Conservation (phyloP, 352 stramenopile species). For the Bremia lactucae region DNA sequence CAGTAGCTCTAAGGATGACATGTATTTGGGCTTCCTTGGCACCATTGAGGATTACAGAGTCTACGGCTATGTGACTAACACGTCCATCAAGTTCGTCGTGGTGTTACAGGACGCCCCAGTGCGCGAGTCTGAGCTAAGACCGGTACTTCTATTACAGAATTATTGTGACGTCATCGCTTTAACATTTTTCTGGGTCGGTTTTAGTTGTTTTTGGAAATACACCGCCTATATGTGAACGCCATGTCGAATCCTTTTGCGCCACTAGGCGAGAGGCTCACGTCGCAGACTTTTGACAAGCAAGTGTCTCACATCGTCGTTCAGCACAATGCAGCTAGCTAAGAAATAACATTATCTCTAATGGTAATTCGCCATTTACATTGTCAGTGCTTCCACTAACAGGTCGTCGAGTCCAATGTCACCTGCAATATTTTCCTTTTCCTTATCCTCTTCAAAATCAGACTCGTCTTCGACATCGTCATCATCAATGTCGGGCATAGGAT, state of each 20-base stretch:
- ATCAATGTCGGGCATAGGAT: constrained; percentile 94
- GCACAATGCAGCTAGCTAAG: constrained; percentile 40
- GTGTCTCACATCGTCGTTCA: constrained; percentile 66
- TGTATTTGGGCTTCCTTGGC: constrained; percentile 78
- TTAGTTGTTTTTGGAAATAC: constrained; percentile 74
- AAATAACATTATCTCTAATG: constrained; percentile 2
- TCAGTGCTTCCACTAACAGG: constrained; percentile 49
- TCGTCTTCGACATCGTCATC: constrained; percentile 77
- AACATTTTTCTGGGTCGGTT: constrained; percentile 1
- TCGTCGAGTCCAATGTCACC: no score
- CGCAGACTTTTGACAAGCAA: constrained; percentile 68
- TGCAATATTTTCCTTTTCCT: constrained; percentile 31
- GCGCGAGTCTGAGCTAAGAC: constrained; percentile 68
- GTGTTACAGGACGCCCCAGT: constrained; percentile 66
- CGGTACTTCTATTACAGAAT: constrained; percentile 17
- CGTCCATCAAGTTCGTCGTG: constrained; percentile 71
- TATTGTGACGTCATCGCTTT: background rate
- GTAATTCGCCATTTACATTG: constrained; percentile 28
- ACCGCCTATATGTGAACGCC: constrained; percentile 82
- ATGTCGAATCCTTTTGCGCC: constrained; percentile 81
- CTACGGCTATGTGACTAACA: constrained; percentile 84
- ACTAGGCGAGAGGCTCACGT: constrained; percentile 73
- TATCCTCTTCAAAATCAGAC: constrained; percentile 29
- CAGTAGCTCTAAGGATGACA: constrained; percentile 61
- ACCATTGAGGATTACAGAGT: constrained; percentile 81